Evolutionary conservation across 192 early-diverging fungal genomes (phyloP), one percentile per base, ranked within the genome.

Genomic region (Linnemannia elongata): DNA sequence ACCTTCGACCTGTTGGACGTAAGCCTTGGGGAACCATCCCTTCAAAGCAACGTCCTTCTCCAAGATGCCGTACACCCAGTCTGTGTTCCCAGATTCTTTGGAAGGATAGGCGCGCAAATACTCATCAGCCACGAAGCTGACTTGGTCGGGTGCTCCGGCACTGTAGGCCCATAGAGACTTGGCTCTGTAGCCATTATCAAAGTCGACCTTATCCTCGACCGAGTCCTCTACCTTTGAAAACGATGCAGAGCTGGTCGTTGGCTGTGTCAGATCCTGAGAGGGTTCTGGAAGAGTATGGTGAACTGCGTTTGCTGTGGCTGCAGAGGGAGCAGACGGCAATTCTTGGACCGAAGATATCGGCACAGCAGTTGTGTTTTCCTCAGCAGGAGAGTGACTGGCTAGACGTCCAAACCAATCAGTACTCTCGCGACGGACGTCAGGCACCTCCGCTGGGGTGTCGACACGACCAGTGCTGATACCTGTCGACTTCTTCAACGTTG

Each of bases 401-500:
- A 91, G 71, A 66, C 85, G 88, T 36, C 88, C 90, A 75, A 89
- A 90, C 89, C 89, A 91, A 73, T 91, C 90, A 1, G 90, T 85
- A 10, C 89, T 89, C 33, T 89, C 85, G n/a, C 90, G 88, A 35
- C 90, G 81, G 44, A 75, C 77, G 39, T 82, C 83, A 72, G 88
- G 82, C 13, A 54, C 76, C 15, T 82, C 77, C 6, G 69, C 79
- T 22, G 35, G 7, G 18, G 63, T 3, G 39, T 79, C 80, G 38
- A 36, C 68, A 8, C 83, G 68, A n/a, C 79, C 76, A 55, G 80
- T 82, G 63, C 81, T 55, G 38, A 81, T 60, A 4, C 81, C 82
- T 20, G 88, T 72, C 52, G 90, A 89, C 71, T 85, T 82, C 60
- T 91, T 88, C 42, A 96, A 86, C 60, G 93, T 94, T 8, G 96